Evolutionary conservation across 352 stramenopile species (phyloP), one percentile per base, ranked within the genome.

Genomic region (Globisporangium barbulae): DNA sequence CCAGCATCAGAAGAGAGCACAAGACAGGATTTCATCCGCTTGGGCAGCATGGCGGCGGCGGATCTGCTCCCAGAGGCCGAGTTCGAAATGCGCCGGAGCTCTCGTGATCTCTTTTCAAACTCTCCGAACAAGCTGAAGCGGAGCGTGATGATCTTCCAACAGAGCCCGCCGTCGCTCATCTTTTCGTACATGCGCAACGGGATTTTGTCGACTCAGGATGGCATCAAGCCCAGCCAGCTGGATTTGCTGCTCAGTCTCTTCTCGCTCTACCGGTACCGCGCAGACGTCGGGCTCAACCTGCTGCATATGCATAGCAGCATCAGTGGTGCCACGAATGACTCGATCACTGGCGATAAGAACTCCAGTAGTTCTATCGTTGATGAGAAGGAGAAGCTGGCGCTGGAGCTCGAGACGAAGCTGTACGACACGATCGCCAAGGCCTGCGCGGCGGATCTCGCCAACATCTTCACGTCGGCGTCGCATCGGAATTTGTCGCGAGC

Each of bases 261-360:
- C 59, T 93, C 86, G 15, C 67, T 93, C 50, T 95, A 95, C 65
- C 78, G 86, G 4, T 95, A 92, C 64, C 83, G 86, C n/a, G 86
- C 86, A 25, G 84, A 95, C 56, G 84, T 94, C 1, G 84, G 84
- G 2, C 70, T 76, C 17, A 78, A 86, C 47, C 33, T 86, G 5
- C 64, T 89, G 9, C 71, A 77, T 35, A 53, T 74, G 55, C 33
- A 68, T 6, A 53, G 22, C 3, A 44, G 15, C 30, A 31, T 12
- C 37, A 53, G 3, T 42, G 25, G 35, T 10, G 61, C 8, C 9
- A 48, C 12, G 4, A 37, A 9, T 7, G 2, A 55, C 17, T 45
- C 41, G 13, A 45, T 19, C 37, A 44, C 37, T 19, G 37, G 13
- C 31, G 58, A 22, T 41, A 65, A 19, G 15, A 35, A 55, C 35